phyloP scores from a whole-genome alignment of 345 rosid species.

The Capsella bursapastoris region DNA sequence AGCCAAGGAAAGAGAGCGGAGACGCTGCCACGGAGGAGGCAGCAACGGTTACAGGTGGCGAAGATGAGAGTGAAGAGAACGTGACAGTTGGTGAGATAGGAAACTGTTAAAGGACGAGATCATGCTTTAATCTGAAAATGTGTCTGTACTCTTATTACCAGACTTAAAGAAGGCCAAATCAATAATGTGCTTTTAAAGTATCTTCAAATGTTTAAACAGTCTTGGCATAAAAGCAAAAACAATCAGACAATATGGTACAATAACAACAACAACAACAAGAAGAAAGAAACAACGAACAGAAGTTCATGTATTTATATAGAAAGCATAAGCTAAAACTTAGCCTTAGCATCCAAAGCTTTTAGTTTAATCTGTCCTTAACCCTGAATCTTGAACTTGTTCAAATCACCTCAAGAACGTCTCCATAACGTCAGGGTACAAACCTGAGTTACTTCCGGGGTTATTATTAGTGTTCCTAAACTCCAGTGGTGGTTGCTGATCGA shows the following conservation, averaged over 20 bases:
- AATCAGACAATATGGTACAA: slow-evolving; percentile 38
- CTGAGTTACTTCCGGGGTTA: slow-evolving; percentile 48
- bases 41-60: slow-evolving; percentile 17
- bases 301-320: slow-evolving; percentile 14
- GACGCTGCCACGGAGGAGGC: not conserved
- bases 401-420: slow-evolving; percentile 82
- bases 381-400: slow-evolving; percentile 17
- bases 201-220: slow-evolving; percentile 31
- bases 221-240: slow-evolving; percentile 20
- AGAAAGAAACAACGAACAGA: slow-evolving; percentile 23
- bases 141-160: not conserved
- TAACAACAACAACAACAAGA: slow-evolving; percentile 20
- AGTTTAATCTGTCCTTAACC: slow-evolving; percentile 1
- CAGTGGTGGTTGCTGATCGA: slow-evolving; percentile 48
- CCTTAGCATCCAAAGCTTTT: slow-evolving; percentile 22
- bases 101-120: slow-evolving; percentile 21
- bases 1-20: slow-evolving; percentile 18
- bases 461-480: slow-evolving; percentile 57
- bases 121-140: slow-evolving; percentile 14
- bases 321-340: slow-evolving; percentile 8
- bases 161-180: slow-evolving; percentile 1
- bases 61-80: slow-evolving; percentile 28
- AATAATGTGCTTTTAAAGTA: slow-evolving; percentile 7
- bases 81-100: slow-evolving; percentile 28
- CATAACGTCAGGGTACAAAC: slow-evolving; percentile 76